A percentile compares a stretch with the other conserved stretches of the same genome.
Evolutionary conservation across 2,329 filamentous ascomycete genomes (phyloP).

Genomic region (Monosporascus sp.): DNA sequence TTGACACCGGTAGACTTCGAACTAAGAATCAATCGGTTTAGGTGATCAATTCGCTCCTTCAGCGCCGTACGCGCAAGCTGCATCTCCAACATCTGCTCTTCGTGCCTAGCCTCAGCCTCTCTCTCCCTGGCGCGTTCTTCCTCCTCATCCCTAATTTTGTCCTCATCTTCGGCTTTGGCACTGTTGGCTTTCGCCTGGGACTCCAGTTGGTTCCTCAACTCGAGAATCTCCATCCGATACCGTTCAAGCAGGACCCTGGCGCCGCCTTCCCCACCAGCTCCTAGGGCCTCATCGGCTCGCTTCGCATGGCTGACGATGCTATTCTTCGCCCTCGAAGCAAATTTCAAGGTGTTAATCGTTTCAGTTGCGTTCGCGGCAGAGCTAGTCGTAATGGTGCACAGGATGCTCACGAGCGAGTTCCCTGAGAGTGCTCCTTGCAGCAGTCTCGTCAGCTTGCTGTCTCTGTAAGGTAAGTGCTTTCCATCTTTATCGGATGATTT

Average conservation of each 20-base stretch:
- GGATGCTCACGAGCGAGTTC: conserved; percentile 90
- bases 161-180: conserved; percentile 57
- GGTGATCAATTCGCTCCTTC: conserved; percentile 94
- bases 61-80: conserved; percentile 90
- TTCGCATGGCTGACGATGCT: conserved; percentile 97
- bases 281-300: conserved; percentile 83
- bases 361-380: conserved; percentile 71
- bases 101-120: conserved; percentile 79
- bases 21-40: conserved; percentile 90
- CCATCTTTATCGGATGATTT: conserved; percentile 72
- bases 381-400: conserved; percentile 88
- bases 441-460: conserved; percentile 92
- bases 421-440: conserved; percentile 90
- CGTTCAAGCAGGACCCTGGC: conserved; percentile 84
- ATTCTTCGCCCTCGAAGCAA: conserved; percentile 94
- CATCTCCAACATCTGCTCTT: conserved; percentile 98
- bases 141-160: conserved; percentile 58
- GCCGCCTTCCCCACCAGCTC: conserved; percentile 73
- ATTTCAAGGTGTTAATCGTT: conserved; percentile 93
- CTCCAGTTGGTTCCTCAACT: conserved; percentile 75
- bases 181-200: conserved; percentile 66
- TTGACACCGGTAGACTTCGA: conserved; percentile 97
- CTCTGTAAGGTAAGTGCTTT: conserved; percentile 91
- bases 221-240: conserved; percentile 87
- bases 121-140: conserved; percentile 69